These are phyloP conservation scores for Citeromyces siamensis DNA, from an alignment of 1,139 yeast genomes.

Conservation along the genomic window DNA sequence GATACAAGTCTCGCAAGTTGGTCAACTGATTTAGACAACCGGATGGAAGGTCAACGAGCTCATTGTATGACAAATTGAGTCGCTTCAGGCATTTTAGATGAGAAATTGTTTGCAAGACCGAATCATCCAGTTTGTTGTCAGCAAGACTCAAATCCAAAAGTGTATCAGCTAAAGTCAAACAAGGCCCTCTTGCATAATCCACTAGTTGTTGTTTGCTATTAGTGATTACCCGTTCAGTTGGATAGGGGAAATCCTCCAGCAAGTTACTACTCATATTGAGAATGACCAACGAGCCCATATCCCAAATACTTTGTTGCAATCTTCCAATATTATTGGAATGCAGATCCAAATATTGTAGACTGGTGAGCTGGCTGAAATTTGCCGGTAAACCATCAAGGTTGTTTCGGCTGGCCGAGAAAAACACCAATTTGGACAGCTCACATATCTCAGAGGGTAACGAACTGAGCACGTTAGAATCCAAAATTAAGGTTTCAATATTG, in stretches of 20 bases:
- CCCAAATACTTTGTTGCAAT: conserved; percentile 62
- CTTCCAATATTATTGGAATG: conserved; percentile 76
- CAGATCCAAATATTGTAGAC: conserved; percentile 61
- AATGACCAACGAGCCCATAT: conserved; percentile 38
- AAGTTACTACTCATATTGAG: conserved; percentile 78
- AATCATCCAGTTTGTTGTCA: conserved; percentile 77
- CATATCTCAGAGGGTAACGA: conserved; percentile 65
- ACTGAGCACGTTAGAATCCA: conserved; percentile 78
- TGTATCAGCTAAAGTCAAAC: conserved; percentile 31
- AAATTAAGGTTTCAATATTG: conserved; percentile 57
- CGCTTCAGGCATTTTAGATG: conserved; percentile 44
- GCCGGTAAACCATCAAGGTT: conserved; percentile 65
- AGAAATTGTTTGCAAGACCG: conserved; percentile 60
- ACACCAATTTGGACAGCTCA: conserved; percentile 41
- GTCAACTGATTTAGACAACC: conserved; percentile 54
- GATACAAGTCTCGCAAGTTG: conserved; percentile 51
- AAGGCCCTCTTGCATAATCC: conserved; percentile 5
- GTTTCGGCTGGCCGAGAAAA: conserved; percentile 63
- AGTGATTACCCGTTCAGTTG: conserved; percentile 19
- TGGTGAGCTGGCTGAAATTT: conserved; percentile 46
- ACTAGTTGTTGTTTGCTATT: not conserved
- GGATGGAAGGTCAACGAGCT: conserved; percentile 65
- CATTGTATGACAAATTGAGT: conserved; percentile 76
- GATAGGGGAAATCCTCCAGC: conserved; percentile 53
- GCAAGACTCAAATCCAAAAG: conserved; percentile 52